Evolutionary conservation across 345 rosid species (phyloP), one percentile per base, ranked within the genome.

Genomic region (Mangifera indica): DNA sequence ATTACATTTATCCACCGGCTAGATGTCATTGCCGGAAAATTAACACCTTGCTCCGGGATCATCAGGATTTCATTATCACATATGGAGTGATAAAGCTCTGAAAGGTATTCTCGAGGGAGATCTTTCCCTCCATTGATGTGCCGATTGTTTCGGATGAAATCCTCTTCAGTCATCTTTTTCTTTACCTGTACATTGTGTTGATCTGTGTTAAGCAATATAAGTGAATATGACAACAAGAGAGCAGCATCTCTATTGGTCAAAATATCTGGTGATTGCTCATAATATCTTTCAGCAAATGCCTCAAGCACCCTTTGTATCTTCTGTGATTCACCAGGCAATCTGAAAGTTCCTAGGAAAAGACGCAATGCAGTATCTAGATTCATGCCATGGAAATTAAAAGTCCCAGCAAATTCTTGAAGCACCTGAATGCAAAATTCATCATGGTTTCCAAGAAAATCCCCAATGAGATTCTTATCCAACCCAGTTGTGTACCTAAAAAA

Each of bases 1-100:
- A 95, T 87, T 79, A 95, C 83, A 84, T 95, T 98, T 74, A 91
- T 95, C 99, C 99, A 95, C 69, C 97, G 99, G 74, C 99, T 95
- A n/a, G 96, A 98, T 62, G 85, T 95, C 99, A 95, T 93, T 73
- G 93, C 99, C 72, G 96, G 92, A 79, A 81, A 93, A 75, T 91
- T 94, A 80, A 81, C 81, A 80, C 97, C 97, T 78, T 93, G 98
- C 67, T 96, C 98, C 72, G 99, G 97, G 74, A 89, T 88, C 44
- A 96, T 96, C 72, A 98, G 96, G 75, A 96, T 93, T 87, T 96
- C 99, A 81, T 96, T 93, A 82, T 89, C 91, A 84, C 97, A 91
- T 76, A 93, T 93, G 44, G 97, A 88, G 78, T 84, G 92, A 82
- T 81, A 96, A 44, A 96, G 86, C 81, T 95, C 98, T 61, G 91